phyloP scores from a whole-genome alignment of 768 basidiomycete genomes.

The Leccinum pellstonianum region DNA sequence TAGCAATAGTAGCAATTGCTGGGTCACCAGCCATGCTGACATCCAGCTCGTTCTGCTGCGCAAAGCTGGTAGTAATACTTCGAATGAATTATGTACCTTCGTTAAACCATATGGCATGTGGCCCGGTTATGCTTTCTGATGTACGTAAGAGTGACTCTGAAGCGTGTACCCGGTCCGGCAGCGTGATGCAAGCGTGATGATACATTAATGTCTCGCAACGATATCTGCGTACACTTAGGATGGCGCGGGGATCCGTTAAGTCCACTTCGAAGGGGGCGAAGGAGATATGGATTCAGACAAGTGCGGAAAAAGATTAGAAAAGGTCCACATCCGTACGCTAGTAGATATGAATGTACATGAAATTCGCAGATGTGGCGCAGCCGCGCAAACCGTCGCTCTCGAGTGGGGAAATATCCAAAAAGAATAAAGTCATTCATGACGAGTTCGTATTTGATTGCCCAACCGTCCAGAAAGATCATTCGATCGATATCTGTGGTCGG shows the following conservation, averaged over 20 bases:
- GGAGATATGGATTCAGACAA: conserved; percentile 10
- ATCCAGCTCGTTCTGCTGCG: not conserved
- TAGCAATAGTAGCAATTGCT: not conserved
- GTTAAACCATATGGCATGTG: not conserved
- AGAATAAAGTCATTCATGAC: not conserved
- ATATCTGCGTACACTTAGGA: not conserved
- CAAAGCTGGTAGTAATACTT: not conserved
- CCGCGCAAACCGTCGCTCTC: not conserved
- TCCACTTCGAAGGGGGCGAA: not conserved
- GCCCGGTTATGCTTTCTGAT: not conserved
- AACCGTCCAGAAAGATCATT: conserved; percentile 39
- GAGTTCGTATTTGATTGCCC: not conserved
- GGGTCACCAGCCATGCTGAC: not conserved
- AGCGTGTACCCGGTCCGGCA: too few species aligned
- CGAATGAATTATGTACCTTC: not conserved
- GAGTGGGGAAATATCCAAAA: conserved; percentile 4
- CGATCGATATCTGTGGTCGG: conserved; percentile 73
- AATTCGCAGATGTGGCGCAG: conserved; percentile 7
- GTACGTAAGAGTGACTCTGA: too few species aligned
- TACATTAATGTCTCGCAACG: not conserved
- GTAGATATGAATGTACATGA: conserved; percentile 10
- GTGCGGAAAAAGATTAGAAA: conserved; percentile 3
- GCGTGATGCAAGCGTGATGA: too few species aligned
- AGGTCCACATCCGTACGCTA: conserved; percentile 17
- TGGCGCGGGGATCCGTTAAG: not conserved